These are phyloP conservation scores for Alternaria longipes DNA, from an alignment of 2,329 filamentous ascomycete species.

Conservation along the genomic window DNA sequence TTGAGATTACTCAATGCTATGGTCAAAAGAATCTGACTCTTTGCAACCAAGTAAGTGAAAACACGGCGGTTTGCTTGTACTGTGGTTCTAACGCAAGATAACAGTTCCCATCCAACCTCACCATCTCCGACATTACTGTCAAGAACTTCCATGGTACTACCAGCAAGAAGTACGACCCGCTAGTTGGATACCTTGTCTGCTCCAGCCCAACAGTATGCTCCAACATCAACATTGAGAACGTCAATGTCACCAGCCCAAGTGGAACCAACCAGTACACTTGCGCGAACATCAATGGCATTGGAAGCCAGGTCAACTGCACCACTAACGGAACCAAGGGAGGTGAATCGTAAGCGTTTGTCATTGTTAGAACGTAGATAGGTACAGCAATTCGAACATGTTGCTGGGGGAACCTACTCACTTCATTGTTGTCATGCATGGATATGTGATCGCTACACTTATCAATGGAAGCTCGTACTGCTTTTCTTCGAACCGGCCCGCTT, in stretches of 20 bases:
- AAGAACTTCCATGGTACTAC: slow-evolving; percentile 66
- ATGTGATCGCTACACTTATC: too few relatives aligned
- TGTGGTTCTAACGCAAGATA: neutral
- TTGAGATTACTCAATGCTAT: slow-evolving; percentile 73
- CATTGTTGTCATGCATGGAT: accelerated
- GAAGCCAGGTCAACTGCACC: slow-evolving; percentile 45
- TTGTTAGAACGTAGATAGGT: neutral
- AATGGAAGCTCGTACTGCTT: too few relatives aligned
- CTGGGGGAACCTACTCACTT: neutral
- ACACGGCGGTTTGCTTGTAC: too few relatives aligned
- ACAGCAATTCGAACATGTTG: neutral
- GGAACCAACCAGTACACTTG: slow-evolving; percentile 57
- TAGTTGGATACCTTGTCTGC: slow-evolving; percentile 57
- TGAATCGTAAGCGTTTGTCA: slow-evolving; percentile 11
- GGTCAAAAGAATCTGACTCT: slow-evolving; percentile 69
- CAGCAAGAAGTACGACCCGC: slow-evolving; percentile 54
- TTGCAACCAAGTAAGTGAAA: slow-evolving; percentile 58
- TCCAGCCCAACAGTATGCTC: slow-evolving; percentile 57
- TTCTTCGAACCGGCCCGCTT: too few relatives aligned
- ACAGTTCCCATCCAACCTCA: slow-evolving; percentile 63
- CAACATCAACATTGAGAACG: slow-evolving; percentile 57
- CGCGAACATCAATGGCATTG: slow-evolving; percentile 50
- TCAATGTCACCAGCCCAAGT: slow-evolving; percentile 60
- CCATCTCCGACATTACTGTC: slow-evolving; percentile 65
- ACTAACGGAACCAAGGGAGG: slow-evolving; percentile 28